phyloP scores from a whole-genome alignment of 2,329 filamentous ascomycete genomes.

The Colletotrichum somersetense region DNA sequence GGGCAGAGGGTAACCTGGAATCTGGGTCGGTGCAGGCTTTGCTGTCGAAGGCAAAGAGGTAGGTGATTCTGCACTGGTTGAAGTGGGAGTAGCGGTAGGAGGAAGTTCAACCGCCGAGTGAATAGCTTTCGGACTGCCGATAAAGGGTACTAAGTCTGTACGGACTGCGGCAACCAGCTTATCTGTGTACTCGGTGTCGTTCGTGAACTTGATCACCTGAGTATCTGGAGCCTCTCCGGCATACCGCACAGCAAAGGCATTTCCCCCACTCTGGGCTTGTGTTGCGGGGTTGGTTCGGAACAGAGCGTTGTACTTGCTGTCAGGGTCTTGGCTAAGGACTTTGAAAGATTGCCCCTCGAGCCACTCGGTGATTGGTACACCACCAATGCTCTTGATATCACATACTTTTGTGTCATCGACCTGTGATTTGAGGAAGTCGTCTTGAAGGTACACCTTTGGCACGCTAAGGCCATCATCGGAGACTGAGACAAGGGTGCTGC shows the following conservation, averaged over 20 bases:
- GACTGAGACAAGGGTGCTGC: conserved; percentile 38
- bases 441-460: conserved; percentile 33
- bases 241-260: not conserved
- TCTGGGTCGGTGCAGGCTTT: conserved; percentile 18
- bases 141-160: not conserved
- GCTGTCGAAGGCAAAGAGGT: not conserved
- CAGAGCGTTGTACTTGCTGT: conserved; percentile 43
- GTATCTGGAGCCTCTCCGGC: conserved; percentile 13
- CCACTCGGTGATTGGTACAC: conserved; percentile 8
- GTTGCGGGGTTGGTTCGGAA: conserved; percentile 26
- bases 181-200: conserved; percentile 23
- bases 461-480: conserved; percentile 33
- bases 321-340: conserved; percentile 42
- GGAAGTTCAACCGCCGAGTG: conserved; percentile 33
- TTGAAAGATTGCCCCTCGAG: conserved; percentile 12
- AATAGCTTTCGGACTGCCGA: conserved; percentile 17
- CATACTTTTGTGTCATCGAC: conserved; percentile 28
- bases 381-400: conserved; percentile 43
- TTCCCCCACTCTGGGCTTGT: not conserved
- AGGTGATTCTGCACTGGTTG: not conserved
- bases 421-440: conserved; percentile 17
- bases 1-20: conserved; percentile 46
- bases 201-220: conserved; percentile 36
- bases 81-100: conserved; percentile 1
- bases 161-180: conserved; percentile 9